Evolutionary conservation across 371 early-diverging fungal genomes (phyloP), one percentile per base, ranked within the genome.

Genomic region (Mucor plumbeus): DNA sequence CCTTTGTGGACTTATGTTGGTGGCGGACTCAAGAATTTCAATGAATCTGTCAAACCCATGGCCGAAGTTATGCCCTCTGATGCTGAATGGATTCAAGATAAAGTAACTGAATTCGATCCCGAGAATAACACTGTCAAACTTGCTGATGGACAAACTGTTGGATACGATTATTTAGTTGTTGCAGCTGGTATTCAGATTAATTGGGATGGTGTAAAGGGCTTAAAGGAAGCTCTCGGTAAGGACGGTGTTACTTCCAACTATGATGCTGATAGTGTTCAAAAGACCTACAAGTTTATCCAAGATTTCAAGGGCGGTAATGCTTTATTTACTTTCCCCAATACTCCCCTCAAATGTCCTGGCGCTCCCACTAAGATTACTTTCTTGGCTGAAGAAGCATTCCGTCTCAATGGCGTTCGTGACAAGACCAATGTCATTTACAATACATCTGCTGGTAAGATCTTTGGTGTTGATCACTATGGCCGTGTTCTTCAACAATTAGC

Each of bases 331-430:
- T 93, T 94, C 89, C 96, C 95, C 33, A 85, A 88, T 56, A 90
- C 94, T 5, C 94, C 95, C 8, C 86, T 95, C 76, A 95, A 95
- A 80, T 95, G 96, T 67, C 93, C 95, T 10, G 96, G 96, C 56
- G 96, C 95, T 0, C 95, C 96, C 39, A 93, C 94, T 74, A 95
- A 95, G 85, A 94, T 95, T 60, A 90, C 90, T 58, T 95, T 95
- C 74, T 83, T 95, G 65, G 92, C 95, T 19, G 95, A 95, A 71
- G 94, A 94, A 72, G 76, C 83, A 14, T 92, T 92, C 85, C 86
- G 93, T 68, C 75, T 85, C 36, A 79, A 79, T 15, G 90, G 88
- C 17, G 75, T 93, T 13, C 92, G 94, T 57, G 80, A 87, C 64
- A 85, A 90, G 73, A 78, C 91, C 59, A 79, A 84, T 11, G 86